Percentiles rank a stretch among this genome's conserved stretches.
Conservation (phyloP, 1,139 yeast species). For the Sugiyamaella pinicola region DNA sequence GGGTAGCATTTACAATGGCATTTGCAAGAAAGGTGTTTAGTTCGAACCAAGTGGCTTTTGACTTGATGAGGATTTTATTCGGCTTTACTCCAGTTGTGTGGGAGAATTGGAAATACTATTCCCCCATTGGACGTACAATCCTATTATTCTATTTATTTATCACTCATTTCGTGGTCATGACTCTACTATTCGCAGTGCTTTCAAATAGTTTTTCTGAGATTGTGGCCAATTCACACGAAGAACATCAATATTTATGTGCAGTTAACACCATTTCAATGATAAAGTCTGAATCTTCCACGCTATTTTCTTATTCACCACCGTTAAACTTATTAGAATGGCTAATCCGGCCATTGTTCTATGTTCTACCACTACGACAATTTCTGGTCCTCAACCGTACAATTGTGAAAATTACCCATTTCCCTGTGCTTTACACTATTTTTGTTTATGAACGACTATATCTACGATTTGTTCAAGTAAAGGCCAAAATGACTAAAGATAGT, state of each 20-base stretch:
- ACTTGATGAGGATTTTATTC: slow-evolving; percentile 57
- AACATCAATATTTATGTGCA: slow-evolving; percentile 45
- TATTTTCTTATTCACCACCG: slow-evolving; percentile 47
- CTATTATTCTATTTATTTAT: slow-evolving; percentile 58
- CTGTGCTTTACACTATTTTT: slow-evolving; percentile 42
- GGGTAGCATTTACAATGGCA: slow-evolving; percentile 56
- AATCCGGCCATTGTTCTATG: slow-evolving; percentile 40
- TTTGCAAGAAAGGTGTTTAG: slow-evolving; percentile 51
- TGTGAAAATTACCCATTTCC: slow-evolving; percentile 46
- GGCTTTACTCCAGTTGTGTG: slow-evolving; percentile 69
- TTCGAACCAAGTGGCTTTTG: slow-evolving; percentile 56
- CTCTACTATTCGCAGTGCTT: slow-evolving; percentile 61
- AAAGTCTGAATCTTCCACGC: slow-evolving; percentile 44
- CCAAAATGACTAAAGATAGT: slow-evolving; percentile 22
- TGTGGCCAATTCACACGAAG: slow-evolving; percentile 44
- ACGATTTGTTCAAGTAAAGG: slow-evolving; percentile 25
- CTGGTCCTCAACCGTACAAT: slow-evolving; percentile 42
- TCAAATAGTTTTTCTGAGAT: slow-evolving; percentile 45
- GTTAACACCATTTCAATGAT: slow-evolving; percentile 46
- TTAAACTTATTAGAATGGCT: slow-evolving; percentile 43
- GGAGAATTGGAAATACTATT: slow-evolving; percentile 59
- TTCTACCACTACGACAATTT: slow-evolving; percentile 41
- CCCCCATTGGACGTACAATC: slow-evolving; percentile 52
- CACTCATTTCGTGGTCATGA: slow-evolving; percentile 59
- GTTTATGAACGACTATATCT: slow-evolving; percentile 40